Evolutionary conservation across 2,329 filamentous ascomycete genomes (phyloP), one percentile per base, ranked within the genome.

Genomic region (Chalaropsis thielavioides): DNA sequence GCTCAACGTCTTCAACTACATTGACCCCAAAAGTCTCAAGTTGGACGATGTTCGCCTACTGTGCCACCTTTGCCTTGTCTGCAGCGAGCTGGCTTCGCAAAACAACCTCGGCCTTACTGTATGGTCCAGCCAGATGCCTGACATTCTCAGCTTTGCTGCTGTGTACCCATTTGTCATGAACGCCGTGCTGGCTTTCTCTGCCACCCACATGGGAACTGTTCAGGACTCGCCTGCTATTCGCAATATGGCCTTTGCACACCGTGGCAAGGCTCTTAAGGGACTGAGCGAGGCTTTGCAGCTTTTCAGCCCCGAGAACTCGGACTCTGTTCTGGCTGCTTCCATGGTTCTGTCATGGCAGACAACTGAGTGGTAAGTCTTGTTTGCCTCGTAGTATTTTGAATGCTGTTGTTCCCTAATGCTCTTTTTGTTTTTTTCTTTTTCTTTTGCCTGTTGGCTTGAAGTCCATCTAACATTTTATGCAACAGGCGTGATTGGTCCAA

Each of bases 331-430:
- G 64, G 92, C 92, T 31, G 90, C 92, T 40, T 96, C 92, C 31
- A 84, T 96, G 56, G 83, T 97, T 60, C 81, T 99, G 61, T 95
- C 92, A 44, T 97, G 94, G 92, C 92, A 97, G 77, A 89, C 90
- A 65, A 94, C 87, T 67, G 92, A 97, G 78, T 97, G 92, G 92
- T 95, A 81, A 15, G 54, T 11, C 54, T 38, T 58, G 15, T 19
- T 46, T 38, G 35, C 10, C 35, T 38, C 31, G 3, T 38, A 7
- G 35, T 38, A 38, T 38, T 38, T 38, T 38, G 35, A 38, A 8
- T 8, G 10, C 3, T 38, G 35, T 38, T 10, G 7, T 38, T 8
- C 35, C 35, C 1, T 6, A 31, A 38, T 8, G 5, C 35, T 38
- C 7, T 10, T 35, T 7, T 35, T 35, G 3, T 7, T 35, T 7